Evolutionary conservation across 2,329 filamentous ascomycete species (phyloP), one percentile per base, ranked within the genome.

Genomic region (Colletotrichum spinosum): DNA sequence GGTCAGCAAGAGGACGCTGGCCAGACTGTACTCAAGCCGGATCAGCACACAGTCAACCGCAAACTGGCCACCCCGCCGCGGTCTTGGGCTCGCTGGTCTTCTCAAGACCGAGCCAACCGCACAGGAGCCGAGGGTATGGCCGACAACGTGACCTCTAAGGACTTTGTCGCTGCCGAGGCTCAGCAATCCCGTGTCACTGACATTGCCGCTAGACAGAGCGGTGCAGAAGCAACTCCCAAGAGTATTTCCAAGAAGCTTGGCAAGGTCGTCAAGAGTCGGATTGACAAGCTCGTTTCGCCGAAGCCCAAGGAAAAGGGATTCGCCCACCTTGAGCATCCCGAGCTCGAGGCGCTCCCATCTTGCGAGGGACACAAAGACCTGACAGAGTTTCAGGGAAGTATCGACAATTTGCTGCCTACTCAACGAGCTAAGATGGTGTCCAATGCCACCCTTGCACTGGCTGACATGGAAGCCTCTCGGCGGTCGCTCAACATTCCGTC

Each of bases 31-130:
- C 25, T 25, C 25, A 25, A 25, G 25, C 25, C 25, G 25, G 25
- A 56, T 13, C 56, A 65, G 58, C 35, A 52, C 6, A 52, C 42
- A 51, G 58, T 35, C 25, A 60, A 55, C 60, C 59, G 55, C 25
- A 66, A 61, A 39, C 39, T 64, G 7, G 58, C 60, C 9, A 55
- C 41, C 5, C 72, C 72, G 35, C 74, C 75, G 5, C 68, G 67
- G 12, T 72, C 77, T 8, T 80, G 78, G 78, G 69, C 77, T 9
- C 77, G 60, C 35, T 78, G 73, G 56, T 71, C 75, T 15, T 77
- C 77, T 3, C 70, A 74, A 38, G 74, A 69, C 4, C 70, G 74
- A 37, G 69, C 70, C 35, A 70, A 74, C 55, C 72, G 75, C 42
- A 75, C 70, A 33, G 71, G 65, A 39, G 52, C 66, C 39, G 72